Percentiles rank a stretch among this genome's conserved stretches.
These are phyloP conservation scores for Talaromyces adpressus DNA, from an alignment of 495 filamentous ascomycete species.

Conservation along the genomic window DNA sequence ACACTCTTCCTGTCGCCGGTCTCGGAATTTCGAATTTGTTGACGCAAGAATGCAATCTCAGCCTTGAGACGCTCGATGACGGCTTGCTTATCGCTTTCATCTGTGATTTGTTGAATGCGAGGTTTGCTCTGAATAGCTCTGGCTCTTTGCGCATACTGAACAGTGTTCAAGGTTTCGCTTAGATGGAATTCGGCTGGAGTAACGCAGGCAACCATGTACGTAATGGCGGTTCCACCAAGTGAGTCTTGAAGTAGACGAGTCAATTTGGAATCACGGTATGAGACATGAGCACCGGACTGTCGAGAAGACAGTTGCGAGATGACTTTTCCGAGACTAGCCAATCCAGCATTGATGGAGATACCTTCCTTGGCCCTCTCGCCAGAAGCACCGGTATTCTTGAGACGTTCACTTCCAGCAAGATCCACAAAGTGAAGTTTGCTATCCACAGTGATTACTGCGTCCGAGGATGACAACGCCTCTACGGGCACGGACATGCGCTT, in stretches of 20 bases:
- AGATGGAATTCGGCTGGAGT: constrained; percentile 95
- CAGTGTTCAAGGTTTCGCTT: constrained; percentile 95
- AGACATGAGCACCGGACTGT: constrained; percentile 83
- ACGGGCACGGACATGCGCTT: constrained; percentile 88
- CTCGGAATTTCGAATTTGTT: constrained; percentile 77
- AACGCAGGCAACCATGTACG: constrained; percentile 99
- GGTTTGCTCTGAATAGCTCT: constrained; percentile 97
- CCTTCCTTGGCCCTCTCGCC: constrained; percentile 94
- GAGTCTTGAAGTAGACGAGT: constrained; percentile 96
- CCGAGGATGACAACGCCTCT: constrained; percentile 64
- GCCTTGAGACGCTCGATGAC: constrained; percentile 90
- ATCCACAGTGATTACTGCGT: constrained; percentile 77
- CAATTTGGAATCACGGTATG: constrained; percentile 94
- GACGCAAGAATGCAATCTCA: constrained; percentile 87
- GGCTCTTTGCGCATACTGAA: constrained; percentile 92
- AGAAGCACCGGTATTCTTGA: constrained; percentile 96
- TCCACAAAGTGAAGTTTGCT: constrained; percentile 99
- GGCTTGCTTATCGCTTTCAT: constrained; percentile 92
- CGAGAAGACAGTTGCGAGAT: constrained; percentile 96
- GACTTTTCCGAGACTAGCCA: constrained; percentile 94
- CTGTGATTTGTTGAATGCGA: constrained; percentile 80
- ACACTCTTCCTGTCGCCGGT: constrained; percentile 52
- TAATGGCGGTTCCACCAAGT: constrained; percentile 95
- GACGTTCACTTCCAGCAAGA: constrained; percentile 90
- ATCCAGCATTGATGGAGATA: constrained; percentile 96